Conservation (phyloP, 148 eudicot genomes). For the Dianthus caryophyllus region DNA sequence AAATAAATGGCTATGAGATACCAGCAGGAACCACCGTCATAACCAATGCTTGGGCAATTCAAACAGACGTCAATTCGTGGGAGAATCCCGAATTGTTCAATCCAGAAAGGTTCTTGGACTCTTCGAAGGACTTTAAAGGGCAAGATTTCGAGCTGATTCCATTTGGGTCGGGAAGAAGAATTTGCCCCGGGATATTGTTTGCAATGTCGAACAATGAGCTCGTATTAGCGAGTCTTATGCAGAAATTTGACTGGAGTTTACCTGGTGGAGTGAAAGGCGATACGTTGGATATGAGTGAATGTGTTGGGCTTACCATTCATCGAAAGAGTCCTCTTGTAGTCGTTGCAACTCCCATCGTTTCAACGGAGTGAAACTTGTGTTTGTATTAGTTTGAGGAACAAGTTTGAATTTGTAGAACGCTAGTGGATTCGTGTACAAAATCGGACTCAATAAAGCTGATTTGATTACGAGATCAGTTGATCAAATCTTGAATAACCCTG, state of each 20-base stretch:
- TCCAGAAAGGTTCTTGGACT: slow-evolving; percentile 42
- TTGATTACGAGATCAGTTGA: no score
- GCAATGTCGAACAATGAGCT: slow-evolving; percentile 27
- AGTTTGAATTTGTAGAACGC: no score
- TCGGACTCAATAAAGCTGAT: no score
- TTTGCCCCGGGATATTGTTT: slow-evolving; percentile 31
- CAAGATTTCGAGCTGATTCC: slow-evolving; percentile 34
- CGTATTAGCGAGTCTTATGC: slow-evolving; percentile 30
- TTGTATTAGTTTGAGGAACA: no score
- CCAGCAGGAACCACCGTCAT: slow-evolving; percentile 22
- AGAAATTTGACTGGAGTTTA: slow-evolving; percentile 25
- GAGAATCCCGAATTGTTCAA: slow-evolving; percentile 30
- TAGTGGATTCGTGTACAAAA: no score
- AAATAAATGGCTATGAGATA: slow-evolving; percentile 33
- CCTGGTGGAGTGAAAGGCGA: slow-evolving; percentile 20
- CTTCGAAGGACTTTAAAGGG: slow-evolving; percentile 25
- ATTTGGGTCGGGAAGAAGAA: slow-evolving; percentile 40
- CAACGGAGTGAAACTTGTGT: not conserved
- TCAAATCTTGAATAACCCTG: no score
- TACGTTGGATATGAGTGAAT: slow-evolving; percentile 23
- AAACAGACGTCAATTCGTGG: slow-evolving; percentile 31
- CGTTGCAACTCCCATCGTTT: slow-evolving; percentile 13
- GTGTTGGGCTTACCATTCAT: slow-evolving; percentile 17
- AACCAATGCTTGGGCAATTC: slow-evolving; percentile 36
- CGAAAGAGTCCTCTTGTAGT: slow-evolving; percentile 22